A percentile compares a stretch with the other conserved stretches of the same genome.
These are phyloP conservation scores for Mucor irregularis DNA, from an alignment of 371 early-diverging fungal genomes.

Conservation along the genomic window DNA sequence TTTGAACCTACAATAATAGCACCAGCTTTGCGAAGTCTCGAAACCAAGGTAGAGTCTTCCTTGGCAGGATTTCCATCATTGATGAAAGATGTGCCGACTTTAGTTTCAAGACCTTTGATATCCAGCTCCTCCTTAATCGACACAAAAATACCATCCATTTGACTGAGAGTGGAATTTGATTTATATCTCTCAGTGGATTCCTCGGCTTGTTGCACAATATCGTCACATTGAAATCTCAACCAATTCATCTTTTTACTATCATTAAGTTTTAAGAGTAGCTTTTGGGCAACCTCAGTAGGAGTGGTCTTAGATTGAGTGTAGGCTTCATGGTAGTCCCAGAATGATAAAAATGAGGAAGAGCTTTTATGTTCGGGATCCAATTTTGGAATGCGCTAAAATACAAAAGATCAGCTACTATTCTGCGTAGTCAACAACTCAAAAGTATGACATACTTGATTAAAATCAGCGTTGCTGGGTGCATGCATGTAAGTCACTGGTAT, in stretches of 20 bases:
- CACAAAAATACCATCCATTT: conserved; percentile 62
- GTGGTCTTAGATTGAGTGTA: conserved; percentile 27
- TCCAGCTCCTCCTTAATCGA: conserved; percentile 36
- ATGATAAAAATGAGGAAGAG: conserved; percentile 31
- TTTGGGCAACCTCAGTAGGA: conserved; percentile 32
- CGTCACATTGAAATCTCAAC: conserved; percentile 42
- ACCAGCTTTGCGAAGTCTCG: conserved; percentile 53
- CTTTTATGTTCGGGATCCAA: conserved; percentile 16
- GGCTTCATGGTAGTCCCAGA: conserved; percentile 39
- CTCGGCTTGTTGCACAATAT: conserved; percentile 58
- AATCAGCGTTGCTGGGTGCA: not conserved
- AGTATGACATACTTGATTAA: not conserved
- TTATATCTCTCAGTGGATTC: conserved; percentile 58
- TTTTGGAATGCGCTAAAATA: not conserved
- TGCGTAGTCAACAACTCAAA: too few species aligned
- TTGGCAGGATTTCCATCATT: conserved; percentile 47
- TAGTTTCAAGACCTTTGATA: conserved; percentile 54
- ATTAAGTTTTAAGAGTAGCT: conserved; percentile 14
- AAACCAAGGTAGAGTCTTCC: conserved; percentile 52
- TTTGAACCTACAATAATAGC: conserved; percentile 64
- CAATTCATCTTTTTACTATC: conserved; percentile 27
- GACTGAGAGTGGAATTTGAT: conserved; percentile 49
- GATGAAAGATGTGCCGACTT: conserved; percentile 60
- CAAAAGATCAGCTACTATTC: not conserved
- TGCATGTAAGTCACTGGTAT: conserved; percentile 21